phyloP scores from a whole-genome alignment of 805 yeast genomes.

The Dipodascopsis tothii region DNA sequence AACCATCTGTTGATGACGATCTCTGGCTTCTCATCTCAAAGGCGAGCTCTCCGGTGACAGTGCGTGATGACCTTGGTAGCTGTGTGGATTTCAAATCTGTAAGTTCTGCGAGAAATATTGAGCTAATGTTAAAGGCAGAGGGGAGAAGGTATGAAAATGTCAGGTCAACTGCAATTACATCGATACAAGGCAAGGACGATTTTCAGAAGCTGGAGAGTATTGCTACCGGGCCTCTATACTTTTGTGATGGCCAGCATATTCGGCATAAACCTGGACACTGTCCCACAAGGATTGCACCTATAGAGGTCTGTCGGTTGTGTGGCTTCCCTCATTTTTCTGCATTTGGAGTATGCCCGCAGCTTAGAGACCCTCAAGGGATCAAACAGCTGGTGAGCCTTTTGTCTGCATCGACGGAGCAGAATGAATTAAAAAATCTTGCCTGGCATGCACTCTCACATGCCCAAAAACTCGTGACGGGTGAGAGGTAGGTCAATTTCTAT shows the following conservation, averaged over 20 bases:
- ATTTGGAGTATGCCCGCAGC: constrained; percentile 1
- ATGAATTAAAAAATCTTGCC: background rate
- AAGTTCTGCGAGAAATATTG: no score
- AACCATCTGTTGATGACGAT: no score
- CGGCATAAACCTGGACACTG: constrained; percentile 1
- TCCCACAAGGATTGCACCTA: constrained; percentile 1
- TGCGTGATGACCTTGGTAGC: no score
- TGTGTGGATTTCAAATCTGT: no score
- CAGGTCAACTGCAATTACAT: no score
- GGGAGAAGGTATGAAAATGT: no score
- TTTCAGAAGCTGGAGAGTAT: background rate
- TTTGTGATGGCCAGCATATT: background rate
- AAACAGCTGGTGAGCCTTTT: background rate
- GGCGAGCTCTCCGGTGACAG: no score
- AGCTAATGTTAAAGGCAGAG: no score
- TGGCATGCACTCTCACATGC: background rate
- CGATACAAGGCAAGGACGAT: background rate
- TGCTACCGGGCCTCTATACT: no score
- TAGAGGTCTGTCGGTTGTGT: constrained; percentile 2
- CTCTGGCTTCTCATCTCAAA: no score
- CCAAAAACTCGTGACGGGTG: background rate
- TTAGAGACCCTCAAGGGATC: background rate
- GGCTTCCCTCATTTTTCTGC: constrained; percentile 3
- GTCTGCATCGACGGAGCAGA: background rate
- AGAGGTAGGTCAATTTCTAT: background rate